Base-by-base conservation (phyloP, 345 rosid genomes). In the Eucalyptus shirleyi region DNA sequence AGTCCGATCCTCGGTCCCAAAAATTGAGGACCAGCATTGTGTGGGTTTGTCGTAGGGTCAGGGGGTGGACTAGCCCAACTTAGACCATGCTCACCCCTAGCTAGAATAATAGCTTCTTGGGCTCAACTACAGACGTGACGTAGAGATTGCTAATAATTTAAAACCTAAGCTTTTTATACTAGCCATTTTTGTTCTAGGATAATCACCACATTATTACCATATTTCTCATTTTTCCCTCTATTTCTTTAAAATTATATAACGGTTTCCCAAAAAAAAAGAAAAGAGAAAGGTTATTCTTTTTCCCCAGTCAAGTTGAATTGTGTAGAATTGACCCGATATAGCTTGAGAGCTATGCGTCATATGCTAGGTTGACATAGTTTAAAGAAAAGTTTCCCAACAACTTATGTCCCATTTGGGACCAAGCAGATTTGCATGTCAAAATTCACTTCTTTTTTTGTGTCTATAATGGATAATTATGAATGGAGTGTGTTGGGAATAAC, bases 251-350 rank as follows among this genome's bases (percentile, higher is more conserved):
- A 30, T 62, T 6, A 30, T 62, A 30, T 14, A 62, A 5, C 0
- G 69, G 32, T 62, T 30, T 4, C 72, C 18, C 23, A 51, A 15
- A 17, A 49, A 51, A 53, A 17, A 17, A 6, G 2, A 14, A 62
- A 62, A 6, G 30, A n/a, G n/a, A 15, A 0, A 9, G 19, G 5
- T 37, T 37, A 4, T 37, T 37, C 21, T 16, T 17, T 21, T 32
- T 12, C 42, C 2, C 7, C 0, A 6, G 7, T 34, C 44, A 18
- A 69, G 81, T 34, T 6, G 23, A 69, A 32, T 4, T 2, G 0
- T 15, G 1, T 30, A 62, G 34, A n/a, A 62, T 17, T 37, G 23
- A 32, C 12, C 40, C 42, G 2, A 32, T 32, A 9, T 16, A 32
- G 23, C 42, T 32, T 37, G 9, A 67, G 80, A 32, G 37, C 21